phyloP scores from a whole-genome alignment of 768 basidiomycete species.

The Zangia roseola region DNA sequence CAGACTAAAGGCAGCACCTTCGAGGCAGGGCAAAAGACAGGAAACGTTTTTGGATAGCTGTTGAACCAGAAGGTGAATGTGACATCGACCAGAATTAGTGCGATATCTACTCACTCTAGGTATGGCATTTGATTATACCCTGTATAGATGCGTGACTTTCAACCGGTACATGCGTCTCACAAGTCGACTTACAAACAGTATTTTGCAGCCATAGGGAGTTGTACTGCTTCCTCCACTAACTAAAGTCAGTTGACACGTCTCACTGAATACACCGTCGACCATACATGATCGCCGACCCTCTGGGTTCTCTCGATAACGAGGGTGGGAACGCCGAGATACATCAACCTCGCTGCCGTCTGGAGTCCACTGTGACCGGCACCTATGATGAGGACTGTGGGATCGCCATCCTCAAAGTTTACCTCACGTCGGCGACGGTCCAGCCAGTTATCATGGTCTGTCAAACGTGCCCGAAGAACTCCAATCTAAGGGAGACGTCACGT shows the following conservation, averaged over 20 bases:
- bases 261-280: neutral
- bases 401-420: constrained; percentile 41
- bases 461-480: constrained; percentile 40
- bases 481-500: constrained; percentile 4
- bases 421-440: constrained; percentile 41
- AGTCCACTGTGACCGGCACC: constrained; percentile 70
- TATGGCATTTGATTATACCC: constrained; percentile 57
- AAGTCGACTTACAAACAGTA: constrained; percentile 40
- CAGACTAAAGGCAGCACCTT: constrained; percentile 36
- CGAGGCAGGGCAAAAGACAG: constrained; percentile 45
- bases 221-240: constrained; percentile 54
- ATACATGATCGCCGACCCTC: constrained; percentile 47
- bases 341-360: constrained; percentile 58
- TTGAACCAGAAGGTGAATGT: neutral
- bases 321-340: constrained; percentile 50
- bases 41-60: constrained; percentile 57
- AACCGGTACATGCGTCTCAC: constrained; percentile 2
- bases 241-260: neutral
- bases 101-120: constrained; percentile 38
- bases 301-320: constrained; percentile 54
- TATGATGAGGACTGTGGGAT: constrained; percentile 59
- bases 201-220: constrained; percentile 54
- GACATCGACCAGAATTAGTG: neutral
- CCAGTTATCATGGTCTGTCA: constrained; percentile 52
- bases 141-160: constrained; percentile 15